Evolutionary conservation across 345 rosid genomes (phyloP), one percentile per base, ranked within the genome.

Genomic region (Populus simonii): DNA sequence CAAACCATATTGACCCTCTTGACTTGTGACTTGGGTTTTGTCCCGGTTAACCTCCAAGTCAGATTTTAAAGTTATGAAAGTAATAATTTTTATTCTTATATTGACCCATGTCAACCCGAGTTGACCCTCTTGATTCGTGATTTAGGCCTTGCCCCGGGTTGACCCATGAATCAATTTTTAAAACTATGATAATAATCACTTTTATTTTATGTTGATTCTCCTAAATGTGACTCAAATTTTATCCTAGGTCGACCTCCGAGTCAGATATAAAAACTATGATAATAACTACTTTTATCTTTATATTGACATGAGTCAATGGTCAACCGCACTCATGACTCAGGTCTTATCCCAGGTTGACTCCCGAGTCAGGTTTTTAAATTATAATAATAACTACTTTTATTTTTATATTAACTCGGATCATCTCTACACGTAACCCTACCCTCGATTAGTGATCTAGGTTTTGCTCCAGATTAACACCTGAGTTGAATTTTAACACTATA

Each of bases 271-370:
- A 39, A 39, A 39, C 0, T 39, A 39, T 39, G 0, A 39, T 9
- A 39, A 39, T 9, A 2, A 39, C 0, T 0, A 39, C 1, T 39
- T 39, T 8, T 39, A 9, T 39, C 0, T 0, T 0, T 39, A 39
- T 39, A 2, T 9, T 39, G 0, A 39, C 11, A 1, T 39, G 11
- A 0, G 0, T 39, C 0, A 39, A 39, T 39, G 2, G 0, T 39
- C 12, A 39, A 39, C 3, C 0, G 0, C 0, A 39, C 2, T 39
- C 3, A 2, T 2, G 11, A 39, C 0, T 0, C 0, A 9, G 2
- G 0, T 0, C 0, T 2, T 2, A 0, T 0, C 11, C 0, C 2
- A 0, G 0, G 2, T 39, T 39, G 2, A 39, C 0, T 9, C 0
- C 0, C 0, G 0, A 39, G 0, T 8, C 2, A 39, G 1, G 0